phyloP scores from a whole-genome alignment of 306 rosid species.

The Quercus engelmannii region DNA sequence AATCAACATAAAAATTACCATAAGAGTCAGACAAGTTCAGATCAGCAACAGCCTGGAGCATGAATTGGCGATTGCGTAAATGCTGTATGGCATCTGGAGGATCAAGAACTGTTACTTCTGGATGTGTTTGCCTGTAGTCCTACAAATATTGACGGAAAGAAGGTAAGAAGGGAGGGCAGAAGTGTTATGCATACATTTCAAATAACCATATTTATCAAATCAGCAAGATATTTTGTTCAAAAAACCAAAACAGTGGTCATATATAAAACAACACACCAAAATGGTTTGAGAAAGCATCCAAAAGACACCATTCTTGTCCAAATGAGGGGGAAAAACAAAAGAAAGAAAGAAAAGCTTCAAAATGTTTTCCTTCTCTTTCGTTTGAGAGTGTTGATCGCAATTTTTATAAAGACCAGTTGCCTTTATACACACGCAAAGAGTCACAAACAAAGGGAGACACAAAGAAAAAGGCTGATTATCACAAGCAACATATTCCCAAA shows the following conservation, averaged over 20 bases:
- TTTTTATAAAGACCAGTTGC: neutral
- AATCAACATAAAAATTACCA: slow-evolving; percentile 40
- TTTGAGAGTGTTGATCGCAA: too few relatives aligned
- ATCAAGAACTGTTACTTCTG: slow-evolving; percentile 90
- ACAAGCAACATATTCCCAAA: neutral
- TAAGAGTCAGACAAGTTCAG: slow-evolving; percentile 66
- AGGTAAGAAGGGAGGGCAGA: neutral
- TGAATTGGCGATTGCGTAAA: slow-evolving; percentile 75
- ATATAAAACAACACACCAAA: too few relatives aligned
- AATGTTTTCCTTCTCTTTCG: too few relatives aligned
- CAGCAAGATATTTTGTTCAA: neutral
- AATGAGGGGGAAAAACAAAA: neutral
- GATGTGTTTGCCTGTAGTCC: slow-evolving; percentile 82
- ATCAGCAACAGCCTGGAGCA: slow-evolving; percentile 97
- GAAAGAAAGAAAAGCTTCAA: too few relatives aligned
- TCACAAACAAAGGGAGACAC: neutral
- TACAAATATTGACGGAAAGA: slow-evolving; percentile 27
- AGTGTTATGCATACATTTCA: neutral
- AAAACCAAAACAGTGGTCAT: neutral
- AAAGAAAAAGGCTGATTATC: neutral
- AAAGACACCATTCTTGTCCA: neutral
- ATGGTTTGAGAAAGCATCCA: neutral
- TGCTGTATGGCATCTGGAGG: slow-evolving; percentile 95
- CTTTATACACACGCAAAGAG: neutral
- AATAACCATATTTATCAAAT: neutral